phyloP scores from a whole-genome alignment of 2,329 filamentous ascomycete genomes.

The Chalaropsis thielavioides region DNA sequence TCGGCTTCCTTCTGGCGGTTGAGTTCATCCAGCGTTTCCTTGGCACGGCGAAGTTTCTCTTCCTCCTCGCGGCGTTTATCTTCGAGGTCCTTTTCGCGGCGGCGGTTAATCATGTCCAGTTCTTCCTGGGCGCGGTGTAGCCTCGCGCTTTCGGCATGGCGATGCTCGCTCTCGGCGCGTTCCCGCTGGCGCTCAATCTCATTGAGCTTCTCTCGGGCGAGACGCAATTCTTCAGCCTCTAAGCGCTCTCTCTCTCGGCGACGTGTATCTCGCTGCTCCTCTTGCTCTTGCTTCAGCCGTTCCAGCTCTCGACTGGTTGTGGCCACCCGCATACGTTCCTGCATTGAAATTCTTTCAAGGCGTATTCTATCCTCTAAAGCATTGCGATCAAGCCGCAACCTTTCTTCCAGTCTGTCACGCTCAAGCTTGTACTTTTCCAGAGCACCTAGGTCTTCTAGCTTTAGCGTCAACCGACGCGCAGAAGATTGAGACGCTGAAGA shows the following conservation, averaged over 20 bases:
- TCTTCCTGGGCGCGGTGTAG: constrained; percentile 33
- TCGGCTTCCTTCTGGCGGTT: constrained; percentile 32
- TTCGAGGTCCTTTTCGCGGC: constrained; percentile 30
- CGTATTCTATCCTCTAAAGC: background rate
- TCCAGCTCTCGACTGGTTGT: constrained; percentile 8
- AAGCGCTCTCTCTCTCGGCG: constrained; percentile 11
- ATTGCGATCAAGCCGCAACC: background rate
- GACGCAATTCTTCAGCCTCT: constrained; percentile 32
- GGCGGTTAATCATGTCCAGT: constrained; percentile 33
- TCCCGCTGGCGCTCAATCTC: constrained; percentile 26
- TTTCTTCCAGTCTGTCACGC: background rate
- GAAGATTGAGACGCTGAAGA: background rate
- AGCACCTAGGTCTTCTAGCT: background rate
- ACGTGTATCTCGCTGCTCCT: background rate
- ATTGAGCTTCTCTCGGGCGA: constrained; percentile 23
- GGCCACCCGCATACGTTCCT: constrained; percentile 3
- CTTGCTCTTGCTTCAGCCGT: background rate
- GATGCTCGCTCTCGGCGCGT: constrained; percentile 25
- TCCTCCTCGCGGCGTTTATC: constrained; percentile 26
- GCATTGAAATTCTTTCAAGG: background rate
- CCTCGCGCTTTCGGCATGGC: constrained; percentile 32
- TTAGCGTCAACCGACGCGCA: background rate
- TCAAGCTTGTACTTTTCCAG: background rate
- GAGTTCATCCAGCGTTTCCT: constrained; percentile 35
- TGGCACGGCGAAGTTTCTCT: constrained; percentile 30